A percentile compares a stretch with the other conserved stretches of the same genome.
These are phyloP conservation scores for Trametes cingulata DNA, from an alignment of 768 basidiomycete species.

Conservation along the genomic window DNA sequence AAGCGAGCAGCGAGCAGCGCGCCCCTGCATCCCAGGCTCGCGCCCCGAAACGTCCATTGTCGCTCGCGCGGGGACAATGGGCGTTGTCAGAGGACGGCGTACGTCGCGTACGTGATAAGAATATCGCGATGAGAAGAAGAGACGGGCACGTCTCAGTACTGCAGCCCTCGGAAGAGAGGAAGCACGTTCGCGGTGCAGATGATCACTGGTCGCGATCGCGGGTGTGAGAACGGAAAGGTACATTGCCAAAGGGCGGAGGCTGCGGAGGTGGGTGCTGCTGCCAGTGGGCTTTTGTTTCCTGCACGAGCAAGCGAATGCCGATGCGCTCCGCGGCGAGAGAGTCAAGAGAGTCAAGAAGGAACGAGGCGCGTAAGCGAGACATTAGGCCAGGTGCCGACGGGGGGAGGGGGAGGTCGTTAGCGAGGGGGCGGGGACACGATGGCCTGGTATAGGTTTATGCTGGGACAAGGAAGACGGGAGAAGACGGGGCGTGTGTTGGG, in stretches of 20 bases:
- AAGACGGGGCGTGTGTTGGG: neutral
- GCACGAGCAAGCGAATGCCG: neutral
- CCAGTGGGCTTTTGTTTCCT: neutral
- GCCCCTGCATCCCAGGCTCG: too few relatives aligned
- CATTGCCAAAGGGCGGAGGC: neutral
- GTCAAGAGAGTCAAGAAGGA: neutral
- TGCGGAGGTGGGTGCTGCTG: neutral
- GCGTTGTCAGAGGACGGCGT: too few relatives aligned
- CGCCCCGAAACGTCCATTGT: slow-evolving; percentile 14
- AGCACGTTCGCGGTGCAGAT: too few relatives aligned
- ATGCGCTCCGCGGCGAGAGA: neutral
- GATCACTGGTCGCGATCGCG: slow-evolving; percentile 1
- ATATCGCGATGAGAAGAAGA: neutral
- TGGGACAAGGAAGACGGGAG: neutral
- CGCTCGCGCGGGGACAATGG: slow-evolving; percentile 1
- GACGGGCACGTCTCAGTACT: neutral
- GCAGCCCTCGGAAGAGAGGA: neutral
- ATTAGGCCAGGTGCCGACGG: neutral
- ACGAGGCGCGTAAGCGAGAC: neutral
- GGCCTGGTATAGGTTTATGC: slow-evolving; percentile 9
- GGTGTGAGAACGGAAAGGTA: slow-evolving; percentile 2
- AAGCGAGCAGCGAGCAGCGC: slow-evolving; percentile 3
- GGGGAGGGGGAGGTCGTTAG: neutral
- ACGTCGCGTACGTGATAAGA: neutral
- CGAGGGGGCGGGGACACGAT: neutral